Percentiles rank a stretch among this genome's conserved stretches.
Evolutionary conservation across 2,329 filamentous ascomycete species (phyloP).

Genomic region (Pseudomassariella vexata): DNA sequence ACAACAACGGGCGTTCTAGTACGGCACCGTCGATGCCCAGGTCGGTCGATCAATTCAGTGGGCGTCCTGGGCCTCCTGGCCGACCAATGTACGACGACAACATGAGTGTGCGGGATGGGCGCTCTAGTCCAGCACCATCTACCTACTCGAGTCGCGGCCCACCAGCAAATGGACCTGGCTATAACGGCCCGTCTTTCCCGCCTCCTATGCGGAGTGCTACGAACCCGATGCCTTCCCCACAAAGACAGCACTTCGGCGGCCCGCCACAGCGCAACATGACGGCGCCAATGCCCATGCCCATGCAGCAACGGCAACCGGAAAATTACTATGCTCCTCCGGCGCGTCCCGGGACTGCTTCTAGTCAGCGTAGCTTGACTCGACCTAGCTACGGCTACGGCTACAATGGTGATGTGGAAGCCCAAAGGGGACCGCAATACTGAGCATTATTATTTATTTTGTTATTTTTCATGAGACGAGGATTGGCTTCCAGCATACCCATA

Average conservation of each 20-base stretch:
- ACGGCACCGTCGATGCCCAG: constrained; percentile 26
- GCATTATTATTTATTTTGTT: too few relatives aligned
- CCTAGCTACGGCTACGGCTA: constrained; percentile 27
- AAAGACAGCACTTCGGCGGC: constrained; percentile 22
- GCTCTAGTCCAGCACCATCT: constrained; percentile 27
- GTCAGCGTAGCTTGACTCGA: constrained; percentile 15
- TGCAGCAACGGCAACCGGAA: constrained; percentile 22
- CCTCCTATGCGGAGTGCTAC: constrained; percentile 35
- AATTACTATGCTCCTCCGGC: too few relatives aligned
- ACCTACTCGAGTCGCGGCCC: constrained; percentile 16
- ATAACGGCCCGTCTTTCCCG: constrained; percentile 18
- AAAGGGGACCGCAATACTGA: constrained; percentile 16
- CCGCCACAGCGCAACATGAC: constrained; percentile 41
- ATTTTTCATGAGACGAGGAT: too few relatives aligned
- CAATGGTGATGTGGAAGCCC: constrained; percentile 25
- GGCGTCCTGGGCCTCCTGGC: constrained; percentile 10
- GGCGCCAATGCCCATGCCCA: constrained; percentile 28
- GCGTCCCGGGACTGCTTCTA: constrained; percentile 21
- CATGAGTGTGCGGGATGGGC: constrained; percentile 23
- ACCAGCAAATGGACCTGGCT: constrained; percentile 10
- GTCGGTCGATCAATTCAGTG: too few relatives aligned
- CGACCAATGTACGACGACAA: constrained; percentile 16
- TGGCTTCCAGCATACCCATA: too few relatives aligned
- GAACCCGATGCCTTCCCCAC: constrained; percentile 25
- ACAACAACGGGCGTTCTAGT: constrained; percentile 24